Conservation (phyloP, 345 rosid genomes). For the Melastoma malabathricum region DNA sequence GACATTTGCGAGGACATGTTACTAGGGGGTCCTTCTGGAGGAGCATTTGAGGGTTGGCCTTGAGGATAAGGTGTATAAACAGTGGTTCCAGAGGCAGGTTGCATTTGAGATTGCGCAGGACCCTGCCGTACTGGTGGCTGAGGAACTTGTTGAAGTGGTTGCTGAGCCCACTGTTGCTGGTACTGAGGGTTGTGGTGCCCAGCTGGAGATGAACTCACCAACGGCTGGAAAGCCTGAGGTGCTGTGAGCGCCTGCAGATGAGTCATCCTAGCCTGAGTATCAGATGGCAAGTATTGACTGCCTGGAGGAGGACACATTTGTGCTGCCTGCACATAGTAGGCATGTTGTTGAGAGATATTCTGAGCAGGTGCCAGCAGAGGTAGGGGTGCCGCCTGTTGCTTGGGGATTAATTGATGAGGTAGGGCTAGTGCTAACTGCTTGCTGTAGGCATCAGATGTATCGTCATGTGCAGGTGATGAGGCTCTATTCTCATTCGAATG, state of each 20-base stretch:
- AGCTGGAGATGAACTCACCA: constrained; percentile 25
- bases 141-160: constrained; percentile 33
- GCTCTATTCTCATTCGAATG: constrained; percentile 60
- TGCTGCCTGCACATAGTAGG: constrained; percentile 53
- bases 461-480: constrained; percentile 44
- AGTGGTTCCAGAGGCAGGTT: constrained; percentile 36
- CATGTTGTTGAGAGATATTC: constrained; percentile 43
- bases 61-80: constrained; percentile 51
- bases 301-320: constrained; percentile 46
- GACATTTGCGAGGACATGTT: constrained; percentile 62
- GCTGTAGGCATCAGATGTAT: constrained; percentile 46
- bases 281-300: constrained; percentile 36
- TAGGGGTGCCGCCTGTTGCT: constrained; percentile 40
- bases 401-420: constrained; percentile 69
- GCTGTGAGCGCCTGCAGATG: constrained; percentile 55
- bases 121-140: constrained; percentile 37
- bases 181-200: constrained; percentile 50
- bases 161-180: constrained; percentile 72
- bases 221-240: constrained; percentile 43
- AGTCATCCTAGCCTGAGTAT: constrained; percentile 51
- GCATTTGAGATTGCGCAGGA: constrained; percentile 46
- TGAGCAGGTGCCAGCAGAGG: constrained; percentile 42
- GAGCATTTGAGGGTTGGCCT: constrained; percentile 50
- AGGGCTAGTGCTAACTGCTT: constrained; percentile 89
- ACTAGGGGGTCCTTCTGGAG: constrained; percentile 43